These are phyloP conservation scores for Geosiphon pyriformis DNA, from an alignment of 192 early-diverging fungal genomes.

Conservation along the genomic window DNA sequence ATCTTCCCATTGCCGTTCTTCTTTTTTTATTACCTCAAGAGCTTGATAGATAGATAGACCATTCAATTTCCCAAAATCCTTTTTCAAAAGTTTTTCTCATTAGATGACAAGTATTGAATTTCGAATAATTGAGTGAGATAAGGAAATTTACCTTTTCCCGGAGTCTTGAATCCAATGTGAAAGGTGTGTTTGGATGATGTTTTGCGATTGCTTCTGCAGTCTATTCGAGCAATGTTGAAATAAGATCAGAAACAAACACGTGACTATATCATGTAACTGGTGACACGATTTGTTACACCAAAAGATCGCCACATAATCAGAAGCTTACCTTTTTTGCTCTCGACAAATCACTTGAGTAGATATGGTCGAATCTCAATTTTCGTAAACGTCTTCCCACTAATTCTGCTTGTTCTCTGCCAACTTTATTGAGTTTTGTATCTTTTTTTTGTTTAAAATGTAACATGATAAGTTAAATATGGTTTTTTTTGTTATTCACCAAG, in stretches of 20 bases:
- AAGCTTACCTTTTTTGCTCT: constrained; percentile 20
- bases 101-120: not conserved
- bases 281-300: not conserved
- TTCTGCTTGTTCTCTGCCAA: constrained; percentile 16
- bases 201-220: constrained; percentile 15
- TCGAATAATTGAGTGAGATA: not conserved
- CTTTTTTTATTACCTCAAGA: constrained; percentile 19
- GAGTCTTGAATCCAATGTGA: constrained; percentile 7
- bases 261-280: not conserved
- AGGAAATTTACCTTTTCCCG: constrained; percentile 5
- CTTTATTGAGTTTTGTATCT: constrained; percentile 21
- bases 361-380: constrained; percentile 21
- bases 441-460: not conserved
- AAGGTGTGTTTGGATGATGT: constrained; percentile 14
- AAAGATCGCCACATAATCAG: not conserved
- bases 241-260: not conserved
- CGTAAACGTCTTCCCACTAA: constrained; percentile 11
- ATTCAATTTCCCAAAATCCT: constrained; percentile 17
- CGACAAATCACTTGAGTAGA: constrained; percentile 21
- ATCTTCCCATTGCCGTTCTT: constrained; percentile 16
- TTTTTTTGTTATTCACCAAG: no score
- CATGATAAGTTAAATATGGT: no score
- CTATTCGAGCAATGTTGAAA: not conserved
- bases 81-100: not conserved
- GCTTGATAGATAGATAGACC: constrained; percentile 7